Base-by-base conservation (phyloP, 306 rosid genomes). In the Citrullus amarus region DNA sequence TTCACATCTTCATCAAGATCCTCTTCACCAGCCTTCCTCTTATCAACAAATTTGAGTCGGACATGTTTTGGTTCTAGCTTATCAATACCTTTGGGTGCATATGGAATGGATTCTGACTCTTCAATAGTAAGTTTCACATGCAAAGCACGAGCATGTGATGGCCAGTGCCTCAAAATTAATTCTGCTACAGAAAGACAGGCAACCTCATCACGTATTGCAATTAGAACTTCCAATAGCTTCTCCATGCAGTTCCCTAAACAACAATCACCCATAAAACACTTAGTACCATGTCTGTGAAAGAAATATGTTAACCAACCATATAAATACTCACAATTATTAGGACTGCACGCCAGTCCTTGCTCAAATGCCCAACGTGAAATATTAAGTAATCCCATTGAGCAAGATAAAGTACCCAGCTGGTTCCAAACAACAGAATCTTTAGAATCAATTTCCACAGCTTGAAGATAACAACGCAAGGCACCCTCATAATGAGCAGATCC, bases 351-450 rank as follows among this genome's bases (percentile, higher is more conserved):
- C 72, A 95, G 96, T 82, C 98, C 98, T 85, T 95, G 97, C 88
- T 95, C 98, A 82, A 92, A 95, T 82, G 97, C 98, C 98, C 98
- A 95, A 75, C 98, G 98, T 63, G 98, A 92, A 79, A 92, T 88
- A 84, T 96, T 92, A 78, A 92, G 83, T 46, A 82, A 79, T 20
- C 97, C 96, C 97, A 91, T 95, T 32, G 93, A 92, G 87, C 97
- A 92, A 39, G 98, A 92, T 79, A 95, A 85, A 46, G 97, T 92
- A 81, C 97, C 98, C 69, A 95, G 91, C 90, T 88, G 93, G 83
- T 95, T 95, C 98, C 98, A 95, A 80, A 95, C 84, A 81, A 95
- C 98, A 84, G 97, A 92, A 87, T 95, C 98, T 82, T 95, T 91
- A 43, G 88, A 83, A 87, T 95, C 98, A 60, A 95, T 92, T 88